Base-by-base conservation (phyloP, 1,284 basidiomycete species). In the Blastosporella zonata region DNA sequence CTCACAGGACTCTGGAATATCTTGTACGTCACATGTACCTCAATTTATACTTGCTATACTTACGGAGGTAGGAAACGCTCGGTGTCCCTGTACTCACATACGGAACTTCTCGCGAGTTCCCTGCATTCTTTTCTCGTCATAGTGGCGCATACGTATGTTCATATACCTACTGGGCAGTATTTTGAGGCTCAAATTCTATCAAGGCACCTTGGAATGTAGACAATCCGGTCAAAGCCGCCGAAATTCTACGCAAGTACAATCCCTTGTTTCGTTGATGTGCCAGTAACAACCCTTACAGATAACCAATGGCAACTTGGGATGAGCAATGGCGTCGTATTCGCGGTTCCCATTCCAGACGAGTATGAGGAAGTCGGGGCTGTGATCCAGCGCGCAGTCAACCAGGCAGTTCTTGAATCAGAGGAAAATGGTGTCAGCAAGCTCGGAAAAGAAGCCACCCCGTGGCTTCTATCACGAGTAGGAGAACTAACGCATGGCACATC, bases 401-500 rank as follows among this genome's bases (percentile, higher is more conserved):
- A 83, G 61, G 96, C 97, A 2, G 80, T 99, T 0, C 64, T 66
- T 17, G 96, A 99, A 67, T 88, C 90, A 6, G 84, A 91, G 55
- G 78, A 81, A 55, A 87, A 86, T 56, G 93, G 94, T 0, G 75
- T 97, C 42, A 87, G 81, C 61, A 85, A 77, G 57, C 72, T 75
- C 10, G 97, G 97, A 5, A 98, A 97, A 62, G 89, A 93, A 55
- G 94, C 83, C 8, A 99, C 97, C 1, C 97, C 97, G 2, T 99
- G 96, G 96, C 74, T 99, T 9, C 74, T 99, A 23, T 77, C 79
- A 49, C 82, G 95, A 15, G 87, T 99, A 1, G 79, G 80, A 6
- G 87, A 97, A 64, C 72, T 99, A 39, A 93, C 90, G 0, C 63
- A 77, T 33, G 91, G 92, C 2, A 74, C 72, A 51, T 92, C 92